Base-by-base conservation (phyloP, 306 rosid species). In the Carpinus fangiana region DNA sequence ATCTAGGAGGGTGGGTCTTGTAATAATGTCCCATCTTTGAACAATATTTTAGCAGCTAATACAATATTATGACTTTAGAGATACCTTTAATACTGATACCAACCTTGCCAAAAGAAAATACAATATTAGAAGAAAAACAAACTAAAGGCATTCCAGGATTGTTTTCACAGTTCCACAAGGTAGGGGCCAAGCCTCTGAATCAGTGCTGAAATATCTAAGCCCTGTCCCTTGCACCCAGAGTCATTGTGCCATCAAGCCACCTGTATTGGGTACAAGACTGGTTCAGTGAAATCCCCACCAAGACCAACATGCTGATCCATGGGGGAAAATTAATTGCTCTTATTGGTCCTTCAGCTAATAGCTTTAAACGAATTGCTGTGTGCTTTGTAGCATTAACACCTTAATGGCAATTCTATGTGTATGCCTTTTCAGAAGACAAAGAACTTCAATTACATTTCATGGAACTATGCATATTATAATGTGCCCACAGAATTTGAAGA, bases 171-270 rank as follows among this genome's bases (percentile, higher is more conserved):
- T 47, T 72, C 16, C 68, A 61, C 72, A 70, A 74, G 86, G 71
- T 51, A 62, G 75, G 77, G 87, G 76, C 82, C 90, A 86, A 84
- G 92, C 99, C 99, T 95, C 92, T 3, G 97, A 90, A 64, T 88
- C 86, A 23, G 84, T 64, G 80, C 85, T 91, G 80, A 95, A 95
- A 75, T 93, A 97, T 86, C 86, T 91, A 79, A 84, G 88, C 93
- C 81, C n/a, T 90, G 86, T 95, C 98, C 81, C 99, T 90, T 11
- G 96, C 82, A 73, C 59, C 70, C 64, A 95, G 83, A 74, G 88
- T 82, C 99, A 95, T 95, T 79, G 90, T 86, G 76, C 97, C 98
- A 84, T 95, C 99, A 84, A 93, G 98, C 84, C 99, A 91, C 88
- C 97, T 85, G 91, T 87, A 93, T 23, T 50, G 73, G 56, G 91